Evolutionary conservation across 2,329 filamentous ascomycete genomes (phyloP).

Genomic region (Claviceps sp.): DNA sequence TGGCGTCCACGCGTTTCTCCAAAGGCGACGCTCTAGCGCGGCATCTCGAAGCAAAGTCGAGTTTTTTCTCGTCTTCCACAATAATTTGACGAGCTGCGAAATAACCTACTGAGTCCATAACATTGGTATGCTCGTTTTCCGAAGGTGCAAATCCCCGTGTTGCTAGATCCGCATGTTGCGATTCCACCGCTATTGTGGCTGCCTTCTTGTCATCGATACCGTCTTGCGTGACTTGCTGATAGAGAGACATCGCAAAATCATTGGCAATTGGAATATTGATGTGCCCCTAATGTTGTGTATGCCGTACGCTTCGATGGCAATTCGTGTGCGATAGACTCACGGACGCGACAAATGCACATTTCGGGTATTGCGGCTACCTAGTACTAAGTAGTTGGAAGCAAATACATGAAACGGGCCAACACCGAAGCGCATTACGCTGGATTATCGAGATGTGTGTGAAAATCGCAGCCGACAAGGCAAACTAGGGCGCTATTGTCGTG

Average conservation of each 20-base stretch:
- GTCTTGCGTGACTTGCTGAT: neutral
- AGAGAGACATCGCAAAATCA: neutral
- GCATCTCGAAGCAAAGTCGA: conserved; percentile 29
- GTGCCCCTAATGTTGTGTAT: neutral
- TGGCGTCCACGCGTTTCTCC: conserved; percentile 25
- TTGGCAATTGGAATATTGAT: neutral
- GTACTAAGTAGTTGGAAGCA: no score
- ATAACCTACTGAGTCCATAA: neutral
- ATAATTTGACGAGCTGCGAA: neutral
- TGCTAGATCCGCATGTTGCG: neutral
- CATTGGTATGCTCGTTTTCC: neutral
- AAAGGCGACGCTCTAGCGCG: conserved; percentile 16
- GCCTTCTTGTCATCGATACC: neutral
- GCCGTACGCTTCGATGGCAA: neutral
- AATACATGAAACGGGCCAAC: neutral
- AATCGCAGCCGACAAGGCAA: neutral
- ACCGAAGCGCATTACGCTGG: neutral
- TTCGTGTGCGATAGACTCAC: neutral
- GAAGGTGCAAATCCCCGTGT: neutral
- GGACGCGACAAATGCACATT: neutral
- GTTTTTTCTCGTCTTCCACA: conserved; percentile 16
- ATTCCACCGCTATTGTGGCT: neutral
- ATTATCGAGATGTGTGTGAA: neutral
- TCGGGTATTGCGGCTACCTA: no score
- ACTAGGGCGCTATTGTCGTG: neutral